Base-by-base conservation (phyloP, 176 grass and related monocot genomes). In the Zea luxurians region DNA sequence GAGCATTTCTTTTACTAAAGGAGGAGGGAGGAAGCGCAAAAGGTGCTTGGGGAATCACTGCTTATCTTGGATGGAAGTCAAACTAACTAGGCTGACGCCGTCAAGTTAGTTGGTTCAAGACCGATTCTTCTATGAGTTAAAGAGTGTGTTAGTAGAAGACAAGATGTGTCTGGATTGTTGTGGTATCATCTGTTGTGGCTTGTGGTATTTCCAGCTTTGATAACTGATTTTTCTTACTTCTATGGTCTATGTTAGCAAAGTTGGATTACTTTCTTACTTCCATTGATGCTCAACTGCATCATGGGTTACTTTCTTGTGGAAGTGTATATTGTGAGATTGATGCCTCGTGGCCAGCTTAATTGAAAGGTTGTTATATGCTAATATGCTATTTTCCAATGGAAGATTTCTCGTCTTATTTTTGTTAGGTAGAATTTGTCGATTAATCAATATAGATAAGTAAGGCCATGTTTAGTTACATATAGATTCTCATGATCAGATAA, bases 1-100 rank as follows among this genome's bases (percentile, higher is more conserved):
- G 41, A 55, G 16, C 62, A 61, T 50, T 87, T 54, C 27, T 73
- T 41, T 68, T 87, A 17, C 8, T 84, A 73, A 86, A 94, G 91
- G 88, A 90, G 91, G 81, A 92, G 96, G 90, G 89, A 95, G 83
- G 88, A 98, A 53, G 96, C 92, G 6, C 95, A 94, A 43, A 92
- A 67, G 71, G 78, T 94, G 53, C 87, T 98, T 66, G 80, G 81
- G 83, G 88, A 94, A 81, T 86, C 95, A 43, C 58, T 98, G 45
- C 57, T 90, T 60, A 83, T 84, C 47, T 81, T 94, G 77, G 91
- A 94, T 83, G 85, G 84, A 67, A 83, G 71, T 37, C 83, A 83
- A 6, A 57, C 67, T 13, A 85, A 16, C 59, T 75, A 76, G 48
- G 49, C 18, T 40, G 49, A 61, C 54, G 40, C 38, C 27, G 27